Conservation (phyloP, 2,329 filamentous ascomycete genomes). For the Pestalotiopsis sp. region DNA sequence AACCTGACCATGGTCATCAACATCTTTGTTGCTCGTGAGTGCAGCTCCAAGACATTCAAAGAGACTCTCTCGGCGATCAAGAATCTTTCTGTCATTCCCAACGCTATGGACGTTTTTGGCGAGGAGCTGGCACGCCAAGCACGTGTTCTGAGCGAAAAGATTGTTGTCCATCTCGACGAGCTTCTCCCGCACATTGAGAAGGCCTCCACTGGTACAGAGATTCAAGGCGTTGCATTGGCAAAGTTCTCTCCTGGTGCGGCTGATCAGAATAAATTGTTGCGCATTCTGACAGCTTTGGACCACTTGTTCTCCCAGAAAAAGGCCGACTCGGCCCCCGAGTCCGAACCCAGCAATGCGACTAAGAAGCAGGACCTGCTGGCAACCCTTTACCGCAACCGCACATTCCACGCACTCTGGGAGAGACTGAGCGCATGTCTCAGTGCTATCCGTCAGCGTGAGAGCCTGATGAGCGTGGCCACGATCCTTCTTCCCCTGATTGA, state of each 20-base stretch:
- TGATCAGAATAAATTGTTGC: slow-evolving; percentile 92
- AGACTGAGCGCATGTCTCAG: slow-evolving; percentile 87
- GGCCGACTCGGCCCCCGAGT: slow-evolving; percentile 42
- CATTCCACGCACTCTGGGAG: slow-evolving; percentile 88
- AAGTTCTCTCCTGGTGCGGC: slow-evolving; percentile 97
- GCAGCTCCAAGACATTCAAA: slow-evolving; percentile 96
- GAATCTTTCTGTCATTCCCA: slow-evolving; percentile 90
- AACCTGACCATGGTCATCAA: slow-evolving; percentile 94
- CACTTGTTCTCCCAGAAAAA: slow-evolving; percentile 86
- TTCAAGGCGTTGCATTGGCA: slow-evolving; percentile 88
- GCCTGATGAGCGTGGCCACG: slow-evolving; percentile 95
- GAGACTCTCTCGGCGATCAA: slow-evolving; percentile 99
- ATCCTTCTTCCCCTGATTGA: slow-evolving; percentile 94
- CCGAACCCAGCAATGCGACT: slow-evolving; percentile 52
- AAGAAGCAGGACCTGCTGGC: slow-evolving; percentile 84
- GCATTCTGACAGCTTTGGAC: slow-evolving; percentile 89
- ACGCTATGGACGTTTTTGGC: slow-evolving; percentile 88
- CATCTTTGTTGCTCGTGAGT: slow-evolving; percentile 93
- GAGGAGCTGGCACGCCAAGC: slow-evolving; percentile 88
- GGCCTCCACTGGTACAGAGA: slow-evolving; percentile 86
- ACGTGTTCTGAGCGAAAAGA: slow-evolving; percentile 78
- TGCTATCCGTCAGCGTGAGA: slow-evolving; percentile 87
- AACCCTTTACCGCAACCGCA: slow-evolving; percentile 85
- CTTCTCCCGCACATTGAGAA: slow-evolving; percentile 83
- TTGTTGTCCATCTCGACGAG: slow-evolving; percentile 80